Conservation (phyloP, 208 protist species). For the Herpetomonas tarakana region DNA sequence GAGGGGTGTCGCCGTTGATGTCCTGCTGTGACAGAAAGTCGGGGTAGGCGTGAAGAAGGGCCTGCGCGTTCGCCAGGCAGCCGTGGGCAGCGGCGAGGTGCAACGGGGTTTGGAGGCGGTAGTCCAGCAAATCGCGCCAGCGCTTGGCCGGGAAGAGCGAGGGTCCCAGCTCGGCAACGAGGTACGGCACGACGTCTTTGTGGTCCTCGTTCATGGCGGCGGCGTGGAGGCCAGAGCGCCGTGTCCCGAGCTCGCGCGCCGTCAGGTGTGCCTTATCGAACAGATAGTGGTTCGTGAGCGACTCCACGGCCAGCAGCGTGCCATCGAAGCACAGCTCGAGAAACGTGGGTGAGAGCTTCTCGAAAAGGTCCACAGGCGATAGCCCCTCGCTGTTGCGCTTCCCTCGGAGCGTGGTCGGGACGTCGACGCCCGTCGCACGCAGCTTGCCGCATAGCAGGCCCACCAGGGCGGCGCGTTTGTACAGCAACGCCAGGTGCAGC, state of each 20-base stretch:
- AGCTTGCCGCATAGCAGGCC: constrained; percentile 53
- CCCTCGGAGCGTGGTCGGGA: constrained; percentile 8
- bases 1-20: constrained; percentile 64
- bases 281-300: constrained; percentile 68
- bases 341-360: constrained; percentile 47
- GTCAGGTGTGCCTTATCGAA: constrained; percentile 32
- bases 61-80: constrained; percentile 35
- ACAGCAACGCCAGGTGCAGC: constrained; percentile 55
- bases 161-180: constrained; percentile 44
- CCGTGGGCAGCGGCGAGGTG: constrained; percentile 59
- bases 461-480: constrained; percentile 38
- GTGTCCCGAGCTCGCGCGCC: constrained; percentile 24
- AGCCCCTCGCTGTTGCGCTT: constrained; percentile 41
- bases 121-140: constrained; percentile 33
- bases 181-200: constrained; percentile 45
- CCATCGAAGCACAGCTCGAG: constrained; percentile 59
- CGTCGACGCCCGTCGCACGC: constrained; percentile 21
- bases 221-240: constrained; percentile 44
- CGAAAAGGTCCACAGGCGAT: constrained; percentile 59
- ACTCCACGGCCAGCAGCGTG: constrained; percentile 35
- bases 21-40: constrained; percentile 31
- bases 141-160: not conserved
- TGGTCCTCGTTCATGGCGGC: constrained; percentile 34
- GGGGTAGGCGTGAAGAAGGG: constrained; percentile 38
- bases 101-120: constrained; percentile 58